phyloP scores from a whole-genome alignment of 805 yeast species.

The Wickerhamiella spandovensis region DNA sequence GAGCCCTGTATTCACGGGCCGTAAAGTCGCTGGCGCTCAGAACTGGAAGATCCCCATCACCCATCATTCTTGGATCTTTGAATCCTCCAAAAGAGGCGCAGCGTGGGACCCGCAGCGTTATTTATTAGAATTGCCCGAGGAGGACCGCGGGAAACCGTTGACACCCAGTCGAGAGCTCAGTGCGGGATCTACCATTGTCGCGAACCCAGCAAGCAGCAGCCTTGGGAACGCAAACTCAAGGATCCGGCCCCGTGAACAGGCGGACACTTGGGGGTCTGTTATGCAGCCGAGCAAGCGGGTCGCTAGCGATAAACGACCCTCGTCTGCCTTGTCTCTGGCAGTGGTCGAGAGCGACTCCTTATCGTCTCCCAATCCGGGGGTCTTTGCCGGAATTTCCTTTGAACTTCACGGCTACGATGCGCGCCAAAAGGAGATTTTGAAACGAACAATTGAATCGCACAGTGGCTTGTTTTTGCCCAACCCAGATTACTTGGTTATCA shows the following conservation, averaged over 20 bases:
- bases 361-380: not conserved
- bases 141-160: conserved; percentile 22
- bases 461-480: conserved; percentile 27
- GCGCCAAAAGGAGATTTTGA: conserved; percentile 28
- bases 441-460: conserved; percentile 33
- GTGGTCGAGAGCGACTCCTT: not conserved
- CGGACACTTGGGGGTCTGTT: not conserved
- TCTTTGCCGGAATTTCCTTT: conserved; percentile 35
- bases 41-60: conserved; percentile 30
- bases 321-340: not conserved
- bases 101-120: conserved; percentile 28
- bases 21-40: conserved; percentile 27
- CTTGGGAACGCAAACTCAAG: not conserved
- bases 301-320: not conserved
- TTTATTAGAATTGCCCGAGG: conserved; percentile 19
- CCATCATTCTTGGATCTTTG: conserved; percentile 32
- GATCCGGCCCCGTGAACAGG: not conserved
- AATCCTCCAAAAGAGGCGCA: conserved; percentile 30
- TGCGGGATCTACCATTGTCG: not conserved
- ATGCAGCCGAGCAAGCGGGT: not conserved
- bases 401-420: conserved; percentile 30
- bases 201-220: not conserved
- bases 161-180: not conserved
- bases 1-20: conserved; percentile 21
- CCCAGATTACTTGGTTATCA: conserved; percentile 15